Evolutionary conservation across 208 protist species (phyloP), one percentile per base, ranked within the genome.

Genomic region (Trypanosoma conorhini): DNA sequence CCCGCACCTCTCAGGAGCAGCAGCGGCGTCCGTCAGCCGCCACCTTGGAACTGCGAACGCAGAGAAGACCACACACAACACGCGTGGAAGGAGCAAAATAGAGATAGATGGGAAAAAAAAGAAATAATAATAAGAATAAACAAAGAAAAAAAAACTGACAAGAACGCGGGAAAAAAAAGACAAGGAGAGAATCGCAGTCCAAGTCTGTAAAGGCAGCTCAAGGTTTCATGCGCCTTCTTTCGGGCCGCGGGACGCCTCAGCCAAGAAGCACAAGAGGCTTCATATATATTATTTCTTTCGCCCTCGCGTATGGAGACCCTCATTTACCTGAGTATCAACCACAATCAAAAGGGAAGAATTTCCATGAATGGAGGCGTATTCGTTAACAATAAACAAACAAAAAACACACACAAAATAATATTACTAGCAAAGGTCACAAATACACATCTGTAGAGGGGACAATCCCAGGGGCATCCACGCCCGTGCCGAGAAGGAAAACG

Each of bases 31-130:
- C 33, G 33, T 38, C 33, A 38, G 33, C 33, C 7, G 2, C 42
- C 42, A 46, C 42, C 42, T 46, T 19, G 5, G 1, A 3, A 19
- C 42, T 46, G 15, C 42, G 15, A 46, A 12, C 42, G 9, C 1
- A 19, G 15, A 46, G 44, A 64, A 64, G 35, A 51, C 22, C 22
- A 64, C 21, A 52, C 17, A 51, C 12, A 63, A 28, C 21, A 54
- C 17, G 7, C 40, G 51, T 52, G 17, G 26, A n/a, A 61, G 31
- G 21, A 38, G 13, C 22, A 64, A 50, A 63, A 31, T 2, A 10
- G 52, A 54, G 22, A 46, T 55, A 72, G 62, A 62, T 63, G 30
- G 52, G 44, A 50, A 63, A 52, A 48, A 62, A 40, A 68, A 58
- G 8, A n/a, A 52, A 5, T 42, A 46, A 42, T 30, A 63, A 58